Evolutionary conservation across 2,329 filamentous ascomycete genomes (phyloP), one percentile per base, ranked within the genome.

Genomic region (Intubia oerlemansii): DNA sequence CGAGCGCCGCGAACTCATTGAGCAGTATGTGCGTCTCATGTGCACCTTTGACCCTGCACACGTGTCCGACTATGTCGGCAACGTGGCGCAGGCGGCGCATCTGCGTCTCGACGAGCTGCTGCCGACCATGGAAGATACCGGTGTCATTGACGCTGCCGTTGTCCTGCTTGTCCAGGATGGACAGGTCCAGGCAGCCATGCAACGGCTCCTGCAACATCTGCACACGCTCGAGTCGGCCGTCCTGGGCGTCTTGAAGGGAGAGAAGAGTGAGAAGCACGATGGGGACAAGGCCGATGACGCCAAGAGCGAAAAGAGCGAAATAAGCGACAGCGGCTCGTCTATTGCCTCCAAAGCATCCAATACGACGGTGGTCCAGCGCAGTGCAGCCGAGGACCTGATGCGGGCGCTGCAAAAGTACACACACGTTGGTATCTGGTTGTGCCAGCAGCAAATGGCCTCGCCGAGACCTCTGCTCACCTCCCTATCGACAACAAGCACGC

Each of bases 401-500:
- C 65, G 69, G 32, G 71, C 75, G 1, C 54, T 98, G 12, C 73
- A 90, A 35, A 93, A 91, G 46, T 95, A 92, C 49, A 70, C 75
- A 2, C 74, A 82, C 37, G 80, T 98, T 2, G 88, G 90, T 10
- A 85, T 91, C 28, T 98, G 88, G 88, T 57, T 98, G 10, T 95
- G 88, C 41, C 80, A 90, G 49, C 70, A 75, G 2, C 81, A 92
- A 45, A 80, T n/a, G n/a, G n/a, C n/a, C n/a, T n/a, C n/a, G n/a
- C n/a, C n/a, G n/a, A n/a, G n/a, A n/a, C n/a, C n/a, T n/a, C n/a
- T n/a, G n/a, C 68, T 27, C 78, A 75, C 42, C 64, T 62, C 0
- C 49, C 56, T 2, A 18, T 5, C 12, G 22, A 21, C 17, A 5
- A 12, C 8, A 13, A 12, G 5, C 23, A 14, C 13, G n/a, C 16